phyloP scores from a whole-genome alignment of 2,329 filamentous ascomycete genomes.

The Ceratocystis diversiconidia region DNA sequence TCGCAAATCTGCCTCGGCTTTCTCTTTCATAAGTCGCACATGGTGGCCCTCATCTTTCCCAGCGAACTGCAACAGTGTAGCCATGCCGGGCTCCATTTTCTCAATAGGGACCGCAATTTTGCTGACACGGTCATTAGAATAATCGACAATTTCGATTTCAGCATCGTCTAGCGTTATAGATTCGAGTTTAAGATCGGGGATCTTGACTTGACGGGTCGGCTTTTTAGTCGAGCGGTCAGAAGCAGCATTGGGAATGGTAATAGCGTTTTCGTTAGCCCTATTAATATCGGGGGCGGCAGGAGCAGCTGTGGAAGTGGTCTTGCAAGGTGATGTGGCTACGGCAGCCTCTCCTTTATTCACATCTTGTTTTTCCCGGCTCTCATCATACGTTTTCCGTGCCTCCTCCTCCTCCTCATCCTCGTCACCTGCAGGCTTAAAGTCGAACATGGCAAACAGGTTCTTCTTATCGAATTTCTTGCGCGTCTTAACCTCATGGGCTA shows the following conservation, averaged over 20 bases:
- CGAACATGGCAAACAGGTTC: constrained; percentile 72
- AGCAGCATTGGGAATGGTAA: constrained; percentile 18
- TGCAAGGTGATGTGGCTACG: too few relatives aligned
- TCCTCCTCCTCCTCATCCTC: constrained; percentile 21
- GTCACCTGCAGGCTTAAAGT: constrained; percentile 41
- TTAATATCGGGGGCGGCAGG: neutral
- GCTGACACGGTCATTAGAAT: constrained; percentile 21
- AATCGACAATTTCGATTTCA: constrained; percentile 51
- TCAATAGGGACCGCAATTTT: constrained; percentile 21
- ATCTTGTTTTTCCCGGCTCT: neutral
- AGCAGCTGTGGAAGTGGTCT: constrained; percentile 17
- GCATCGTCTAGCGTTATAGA: constrained; percentile 31
- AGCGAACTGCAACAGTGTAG: constrained; percentile 29
- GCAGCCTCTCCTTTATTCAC: constrained; percentile 7
- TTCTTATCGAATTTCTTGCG: constrained; percentile 81
- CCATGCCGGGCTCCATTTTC: constrained; percentile 42
- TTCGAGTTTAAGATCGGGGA: constrained; percentile 22
- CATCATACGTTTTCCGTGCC: constrained; percentile 20
- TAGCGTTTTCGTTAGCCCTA: constrained; percentile 23
- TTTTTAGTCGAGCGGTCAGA: constrained; percentile 19
- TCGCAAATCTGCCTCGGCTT: constrained; percentile 55
- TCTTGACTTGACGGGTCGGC: constrained; percentile 21
- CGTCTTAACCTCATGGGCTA: constrained; percentile 77
- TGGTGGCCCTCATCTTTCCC: constrained; percentile 24
- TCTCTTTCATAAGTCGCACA: constrained; percentile 27